Evolutionary conservation across 345 rosid species (phyloP), one percentile per base, ranked within the genome.

Genomic region (Syzygium oleosum): DNA sequence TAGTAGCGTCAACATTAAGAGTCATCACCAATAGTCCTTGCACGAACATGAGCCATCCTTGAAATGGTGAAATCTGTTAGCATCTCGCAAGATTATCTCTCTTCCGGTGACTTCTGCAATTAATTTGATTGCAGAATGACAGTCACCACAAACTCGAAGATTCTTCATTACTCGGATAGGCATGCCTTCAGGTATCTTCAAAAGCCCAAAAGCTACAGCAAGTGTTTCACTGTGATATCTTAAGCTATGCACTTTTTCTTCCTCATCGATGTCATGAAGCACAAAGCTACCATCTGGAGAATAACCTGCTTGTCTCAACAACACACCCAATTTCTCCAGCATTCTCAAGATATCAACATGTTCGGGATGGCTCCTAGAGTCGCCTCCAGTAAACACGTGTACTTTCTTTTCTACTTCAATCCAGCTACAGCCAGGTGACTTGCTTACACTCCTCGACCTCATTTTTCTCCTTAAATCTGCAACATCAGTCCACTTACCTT

Each of bases 341-440:
- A 90, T 91, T 77, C 65, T 92, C 90, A 89, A 68, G 86, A 96
- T 94, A 93, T 89, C 80, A 4, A 41, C 85, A 51, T 94, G 91
- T 87, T 96, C 96, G 3, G 95, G 95, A 89, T 94, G 97, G 90
- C 91, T 87, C 85, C 86, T 87, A 49, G 91, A 80, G 85, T 92
- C 93, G 84, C 94, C 95, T n/a, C 96, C 94, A 52, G 93, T 93
- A 89, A 97, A 97, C 94, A 91, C 90, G 86, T 95, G 98, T 51
- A 95, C 95, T 88, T 89, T 90, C 87, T 94, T 97, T 84, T 93
- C 94, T 23, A 92, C 87, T 65, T 95, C 98, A 85, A 94, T 94
- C 98, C 98, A 94, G 85, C 98, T 96, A 90, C 96, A 96, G 51
- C 99, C 96, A 52, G 98, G 96, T n/a, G 92, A 91, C 90, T 95